phyloP scores from a whole-genome alignment of 108 stramenopile species.

The Skeletonema costatum region DNA sequence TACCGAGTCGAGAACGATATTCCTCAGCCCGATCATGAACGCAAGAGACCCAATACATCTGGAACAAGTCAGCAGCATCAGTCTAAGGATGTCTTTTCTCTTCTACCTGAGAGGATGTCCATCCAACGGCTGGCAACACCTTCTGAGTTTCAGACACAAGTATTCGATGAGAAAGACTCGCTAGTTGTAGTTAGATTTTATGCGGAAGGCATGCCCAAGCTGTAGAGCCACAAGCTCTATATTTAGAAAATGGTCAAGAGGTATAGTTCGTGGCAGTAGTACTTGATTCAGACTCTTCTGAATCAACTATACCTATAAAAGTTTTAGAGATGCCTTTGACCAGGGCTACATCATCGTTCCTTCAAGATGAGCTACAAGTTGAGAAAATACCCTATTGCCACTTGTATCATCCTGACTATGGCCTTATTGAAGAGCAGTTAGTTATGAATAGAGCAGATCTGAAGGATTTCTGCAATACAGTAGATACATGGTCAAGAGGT shows the following conservation, averaged over 20 bases:
- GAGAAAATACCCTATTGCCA: constrained; percentile 23
- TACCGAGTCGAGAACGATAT: constrained; percentile 29
- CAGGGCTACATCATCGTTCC: constrained; percentile 15
- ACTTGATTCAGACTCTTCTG: not conserved
- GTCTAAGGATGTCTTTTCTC: constrained; percentile 18
- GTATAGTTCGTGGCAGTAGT: not conserved
- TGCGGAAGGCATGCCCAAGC: constrained; percentile 29
- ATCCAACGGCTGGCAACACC: constrained; percentile 21
- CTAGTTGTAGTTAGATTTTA: constrained; percentile 27
- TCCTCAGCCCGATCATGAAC: not conserved
- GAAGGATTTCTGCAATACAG: constrained; percentile 10
- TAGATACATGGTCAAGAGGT: constrained; percentile 17
- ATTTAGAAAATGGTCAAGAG: constrained; percentile 34
- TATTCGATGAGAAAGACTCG: constrained; percentile 9
- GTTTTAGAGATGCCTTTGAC: constrained; percentile 33
- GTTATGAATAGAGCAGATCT: constrained; percentile 27
- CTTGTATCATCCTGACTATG: constrained; percentile 25
- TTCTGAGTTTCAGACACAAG: constrained; percentile 16
- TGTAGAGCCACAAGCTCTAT: constrained; percentile 21
- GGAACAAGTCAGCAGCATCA: not conserved
- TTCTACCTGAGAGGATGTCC: constrained; percentile 20
- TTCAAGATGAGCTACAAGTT: constrained; percentile 17
- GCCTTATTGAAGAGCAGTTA: constrained; percentile 26
- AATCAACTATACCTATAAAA: constrained; percentile 12
- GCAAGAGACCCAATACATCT: not conserved